These are phyloP conservation scores for Smittium culicis DNA, from an alignment of 371 early-diverging fungal genomes.

Conservation along the genomic window DNA sequence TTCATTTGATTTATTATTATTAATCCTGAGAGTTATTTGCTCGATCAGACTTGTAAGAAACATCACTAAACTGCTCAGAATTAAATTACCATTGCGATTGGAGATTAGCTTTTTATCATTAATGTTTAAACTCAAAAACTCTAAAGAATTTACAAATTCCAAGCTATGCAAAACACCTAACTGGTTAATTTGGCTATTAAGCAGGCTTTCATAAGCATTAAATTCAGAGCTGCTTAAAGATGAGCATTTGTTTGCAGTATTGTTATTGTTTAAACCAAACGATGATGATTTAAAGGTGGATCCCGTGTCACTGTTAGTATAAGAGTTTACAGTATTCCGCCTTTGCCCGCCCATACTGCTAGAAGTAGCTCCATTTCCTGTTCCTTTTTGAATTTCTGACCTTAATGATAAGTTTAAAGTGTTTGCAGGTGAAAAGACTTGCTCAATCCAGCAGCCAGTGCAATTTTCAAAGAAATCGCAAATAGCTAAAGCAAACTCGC, in stretches of 20 bases:
- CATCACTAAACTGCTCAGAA: not conserved
- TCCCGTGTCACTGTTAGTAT: not conserved
- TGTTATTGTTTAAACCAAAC: not conserved
- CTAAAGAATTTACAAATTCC: not conserved
- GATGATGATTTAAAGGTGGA: not conserved
- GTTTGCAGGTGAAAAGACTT: constrained; percentile 1
- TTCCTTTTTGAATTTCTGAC: not conserved
- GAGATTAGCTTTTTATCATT: not conserved
- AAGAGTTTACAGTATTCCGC: not conserved
- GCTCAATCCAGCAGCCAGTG: not conserved
- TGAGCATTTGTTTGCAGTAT: not conserved
- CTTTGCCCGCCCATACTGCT: not conserved
- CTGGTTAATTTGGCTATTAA: not conserved
- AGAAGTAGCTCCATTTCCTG: not conserved
- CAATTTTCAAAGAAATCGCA: constrained; percentile 1
- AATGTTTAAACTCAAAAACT: not conserved
- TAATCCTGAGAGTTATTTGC: not conserved
- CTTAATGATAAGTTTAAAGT: not conserved
- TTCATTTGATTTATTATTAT: not conserved
- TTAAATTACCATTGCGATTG: not conserved
- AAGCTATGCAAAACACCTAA: not conserved
- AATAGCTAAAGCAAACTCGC: not conserved
- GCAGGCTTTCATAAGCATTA: not conserved
- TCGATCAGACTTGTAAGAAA: not conserved
- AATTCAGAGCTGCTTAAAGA: not conserved